Evolutionary conservation across 2,329 filamentous ascomycete species (phyloP), one percentile per base, ranked within the genome.

Genomic region (Didymella sp.): DNA sequence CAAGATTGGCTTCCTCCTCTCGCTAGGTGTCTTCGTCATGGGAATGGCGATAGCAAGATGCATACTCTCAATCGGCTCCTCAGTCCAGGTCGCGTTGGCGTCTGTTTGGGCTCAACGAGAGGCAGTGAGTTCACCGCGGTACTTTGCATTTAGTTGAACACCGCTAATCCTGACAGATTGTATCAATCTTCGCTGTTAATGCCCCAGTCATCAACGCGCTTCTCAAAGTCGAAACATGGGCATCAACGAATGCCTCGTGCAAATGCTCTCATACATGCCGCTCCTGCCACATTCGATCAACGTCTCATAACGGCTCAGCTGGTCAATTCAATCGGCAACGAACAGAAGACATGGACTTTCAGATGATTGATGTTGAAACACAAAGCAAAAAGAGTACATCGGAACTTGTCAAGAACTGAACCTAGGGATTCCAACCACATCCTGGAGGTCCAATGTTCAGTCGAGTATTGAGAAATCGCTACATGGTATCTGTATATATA

Each of bases 1-100:
- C 3, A 30, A 44, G 19, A 55, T 55, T 13, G 42, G 21, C 2
- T 42, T 55, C 28, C 27, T 55, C 2, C 31, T 55, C n/a, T 55
- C 51, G 12, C 28, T 43, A 7, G 51, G 43, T 42, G 15, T 55
- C 13, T 48, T 48, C 17, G 51, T 55, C 13, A 55, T 48, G 44
- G 51, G 31, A 6, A 55, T 55, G 31, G 51, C 51, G 17, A 48
- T 35, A 46, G 30, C 30, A n/a, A 35, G 43, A 33, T 46, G 43
- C 21, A 46, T 35, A 46, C 21, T 46, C 2, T 46, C 30, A 12
- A 35, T 35, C 8, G 30, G 43, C 15, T 46, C 30, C 19, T 46
- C 21, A 17, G 43, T 41, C 11, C 42, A 55, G 27, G 43, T 48
- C 19, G 33, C 43, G 5, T 13, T 55, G 27, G 51, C 51, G n/a